Conservation (phyloP, 208 protist genomes). For the Perkinsela sp. region DNA sequence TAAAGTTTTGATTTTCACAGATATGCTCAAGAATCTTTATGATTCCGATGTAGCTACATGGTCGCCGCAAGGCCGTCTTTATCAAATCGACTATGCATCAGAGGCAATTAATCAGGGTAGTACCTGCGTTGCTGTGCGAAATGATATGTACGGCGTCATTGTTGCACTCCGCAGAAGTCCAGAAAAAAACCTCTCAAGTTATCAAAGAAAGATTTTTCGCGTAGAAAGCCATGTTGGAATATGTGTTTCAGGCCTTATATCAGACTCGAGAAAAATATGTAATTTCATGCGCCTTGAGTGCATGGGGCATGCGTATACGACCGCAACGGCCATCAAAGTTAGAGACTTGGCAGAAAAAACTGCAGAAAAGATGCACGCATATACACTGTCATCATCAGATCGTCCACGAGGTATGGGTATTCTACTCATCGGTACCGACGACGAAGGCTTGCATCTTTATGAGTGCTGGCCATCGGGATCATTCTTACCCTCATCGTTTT, state of each 20-base stretch:
- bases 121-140: conserved; percentile 82
- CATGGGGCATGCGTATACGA: conserved; percentile 83
- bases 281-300: conserved; percentile 85
- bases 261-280: conserved; percentile 74
- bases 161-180: conserved; percentile 69
- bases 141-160: conserved; percentile 72
- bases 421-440: conserved; percentile 80
- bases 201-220: conserved; percentile 90
- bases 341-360: conserved; percentile 38
- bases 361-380: conserved; percentile 75
- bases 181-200: conserved; percentile 76
- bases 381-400: conserved; percentile 78
- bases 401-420: conserved; percentile 96
- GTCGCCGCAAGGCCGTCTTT: conserved; percentile 78
- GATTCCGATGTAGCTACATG: conserved; percentile 96
- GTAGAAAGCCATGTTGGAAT: conserved; percentile 94
- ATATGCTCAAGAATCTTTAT: conserved; percentile 76
- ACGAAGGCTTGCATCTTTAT: conserved; percentile 73
- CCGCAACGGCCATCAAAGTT: conserved; percentile 29
- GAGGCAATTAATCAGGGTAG: conserved; percentile 97
- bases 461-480: conserved; percentile 85
- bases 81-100: conserved; percentile 97
- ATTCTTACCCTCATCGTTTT: conserved; percentile 88
- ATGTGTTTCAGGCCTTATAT: conserved; percentile 86
- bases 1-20: no score